These are phyloP conservation scores for Kuraishia cidri DNA, from an alignment of 805 yeast species.

Conservation along the genomic window DNA sequence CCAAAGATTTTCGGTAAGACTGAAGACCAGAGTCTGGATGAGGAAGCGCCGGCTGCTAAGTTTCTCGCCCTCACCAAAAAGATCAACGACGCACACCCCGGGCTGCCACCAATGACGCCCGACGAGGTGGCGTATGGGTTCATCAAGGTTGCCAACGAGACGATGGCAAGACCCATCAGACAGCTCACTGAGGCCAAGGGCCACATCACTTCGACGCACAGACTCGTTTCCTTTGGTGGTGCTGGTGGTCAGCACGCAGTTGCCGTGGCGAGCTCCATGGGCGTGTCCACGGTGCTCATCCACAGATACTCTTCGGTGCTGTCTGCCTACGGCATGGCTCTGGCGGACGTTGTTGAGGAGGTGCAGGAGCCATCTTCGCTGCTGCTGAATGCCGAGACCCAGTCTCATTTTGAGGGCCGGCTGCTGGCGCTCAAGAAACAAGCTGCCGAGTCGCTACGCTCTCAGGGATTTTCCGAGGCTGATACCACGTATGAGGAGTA, in stretches of 20 bases:
- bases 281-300: conserved; percentile 58
- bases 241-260: conserved; percentile 92
- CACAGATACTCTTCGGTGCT: conserved; percentile 79
- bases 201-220: conserved; percentile 52
- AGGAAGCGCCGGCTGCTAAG: conserved; percentile 35
- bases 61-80: conserved; percentile 43
- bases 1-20: conserved; percentile 80
- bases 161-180: conserved; percentile 86
- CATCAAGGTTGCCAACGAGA: conserved; percentile 73
- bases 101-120: conserved; percentile 31
- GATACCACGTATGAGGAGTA: conserved; percentile 51
- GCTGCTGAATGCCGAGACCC: conserved; percentile 23
- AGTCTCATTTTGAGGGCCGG: conserved; percentile 27
- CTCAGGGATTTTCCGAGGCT: conserved; percentile 44
- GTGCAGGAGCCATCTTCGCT: conserved; percentile 49
- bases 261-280: conserved; percentile 64
- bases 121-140: conserved; percentile 78
- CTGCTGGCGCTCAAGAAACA: conserved; percentile 32
- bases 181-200: conserved; percentile 83
- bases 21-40: conserved; percentile 63
- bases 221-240: conserved; percentile 82
- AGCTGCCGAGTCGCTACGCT: conserved; percentile 28
- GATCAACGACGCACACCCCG: conserved; percentile 44
- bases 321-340: conserved; percentile 82
- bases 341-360: conserved; percentile 51